Evolutionary conservation across 2,329 filamentous ascomycete species (phyloP), one percentile per base, ranked within the genome.

Genomic region (Salinomyces thailandicus): DNA sequence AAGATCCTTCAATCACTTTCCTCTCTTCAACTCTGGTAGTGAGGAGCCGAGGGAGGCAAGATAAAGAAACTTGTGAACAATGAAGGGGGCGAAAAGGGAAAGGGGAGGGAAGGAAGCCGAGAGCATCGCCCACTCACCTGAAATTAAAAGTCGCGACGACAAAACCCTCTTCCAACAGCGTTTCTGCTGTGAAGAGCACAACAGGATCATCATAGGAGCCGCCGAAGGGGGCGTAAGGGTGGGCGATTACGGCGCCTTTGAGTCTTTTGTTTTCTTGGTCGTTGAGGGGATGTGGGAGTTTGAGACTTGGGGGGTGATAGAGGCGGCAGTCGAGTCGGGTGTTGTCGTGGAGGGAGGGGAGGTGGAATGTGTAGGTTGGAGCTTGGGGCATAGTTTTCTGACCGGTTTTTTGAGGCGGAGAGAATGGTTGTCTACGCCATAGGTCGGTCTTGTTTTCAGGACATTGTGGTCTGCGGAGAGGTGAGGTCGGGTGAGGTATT

Each of bases 91-190:
- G n/a, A n/a, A n/a, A n/a, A n/a, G n/a, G n/a, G n/a, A n/a, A n/a
- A n/a, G n/a, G n/a, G n/a, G 7, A 13, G 6, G 17, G 22, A 30
- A 8, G 18, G 19, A 13, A 6, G 20, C 12, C 9, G n/a, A 26
- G 3, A 11, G 12, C n/a, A 9, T 15, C 27, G 7, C 32, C 24
- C 14, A 45, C 60, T 35, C 64, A 87, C 82, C 87, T 74, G 57
- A 96, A 95, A 54, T 96, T 95, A 61, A 96, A 95, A 0, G 85
- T 93, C 5, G 73, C 79, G 2, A 95, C 81, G 1, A 93, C 57
- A 51, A 76, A 93, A 1, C 83, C 84, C 35, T 69, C 62, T 4
- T 70, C 64, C n/a, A 93, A 58, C 31, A 93, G 66, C 39, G 79
- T 61, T 2, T 66, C 64, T 1, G 73, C 75, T 2, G 82, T 62